Base-by-base conservation (phyloP, 2,329 filamentous ascomycete species). In the Nemania abortiva region DNA sequence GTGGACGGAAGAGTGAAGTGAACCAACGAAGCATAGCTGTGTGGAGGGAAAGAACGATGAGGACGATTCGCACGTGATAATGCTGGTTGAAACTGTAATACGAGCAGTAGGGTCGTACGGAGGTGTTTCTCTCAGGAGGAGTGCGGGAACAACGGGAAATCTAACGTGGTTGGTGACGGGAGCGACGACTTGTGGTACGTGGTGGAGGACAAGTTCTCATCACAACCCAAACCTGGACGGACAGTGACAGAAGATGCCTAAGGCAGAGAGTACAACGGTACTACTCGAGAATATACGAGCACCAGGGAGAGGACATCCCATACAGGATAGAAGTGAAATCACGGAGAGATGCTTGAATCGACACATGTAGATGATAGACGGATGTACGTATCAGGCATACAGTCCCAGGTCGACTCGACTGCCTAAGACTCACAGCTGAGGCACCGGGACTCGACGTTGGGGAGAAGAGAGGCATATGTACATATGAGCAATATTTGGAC, bases 401-500 rank as follows among this genome's bases (percentile, higher is more conserved):
- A 22, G n/a, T 15, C 22, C 13, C 39, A 31, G 53, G 22, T n/a
- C 22, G 50, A 31, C 39, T 42, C 22, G 39, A 53, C 42, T 50
- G 18, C 45, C 37, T 39, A 20, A 34, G 22, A 55, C 55, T 52
- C 9, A 49, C n/a, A 45, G 24, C 24, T 27, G 24, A 27, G 47
- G 18, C 27, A 63, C 56, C 29, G 29, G 22, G 18, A 50, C 22
- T 42, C 11, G 57, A 54, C 34, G 34, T 22, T 37, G 63, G 31
- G 24, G 31, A 22, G 29, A 13, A 45, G 34, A 50, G 53, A 49
- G 24, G 29, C 3, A 50, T 6, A 50, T 55, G 58, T 61, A 29
- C 47, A 10, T 39, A 3, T 15, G 39, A 6, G 39, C 13, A 42
- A 11, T 45, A 37, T 29, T 45, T 20, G 11, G 53, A 89, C 92